Evolutionary conservation across 345 rosid genomes (phyloP).

Genomic region (Gossypium turneri): DNA sequence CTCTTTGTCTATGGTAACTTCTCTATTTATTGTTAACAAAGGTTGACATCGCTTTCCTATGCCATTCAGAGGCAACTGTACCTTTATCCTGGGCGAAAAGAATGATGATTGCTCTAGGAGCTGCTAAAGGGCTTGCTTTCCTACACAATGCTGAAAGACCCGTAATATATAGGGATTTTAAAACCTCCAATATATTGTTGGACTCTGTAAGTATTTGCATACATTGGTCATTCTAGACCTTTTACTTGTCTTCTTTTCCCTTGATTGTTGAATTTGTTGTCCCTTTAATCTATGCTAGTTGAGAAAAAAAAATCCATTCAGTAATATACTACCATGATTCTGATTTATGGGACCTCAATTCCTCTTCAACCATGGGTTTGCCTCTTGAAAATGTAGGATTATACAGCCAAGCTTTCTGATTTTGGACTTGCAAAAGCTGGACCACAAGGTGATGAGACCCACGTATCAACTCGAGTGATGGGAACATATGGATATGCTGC

Average conservation of each 20-base stretch:
- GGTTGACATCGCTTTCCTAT: constrained; percentile 27
- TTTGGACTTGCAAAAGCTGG: constrained; percentile 99
- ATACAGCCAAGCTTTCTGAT: constrained; percentile 93
- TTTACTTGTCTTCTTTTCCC: constrained; percentile 10
- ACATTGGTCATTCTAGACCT: background rate
- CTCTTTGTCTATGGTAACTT: constrained; percentile 1
- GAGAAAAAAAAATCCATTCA: constrained; percentile 19
- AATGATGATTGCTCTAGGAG: constrained; percentile 98
- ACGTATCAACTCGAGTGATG: constrained; percentile 94
- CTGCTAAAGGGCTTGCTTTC: constrained; percentile 96
- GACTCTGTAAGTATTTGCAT: constrained; percentile 61
- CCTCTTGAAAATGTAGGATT: constrained; percentile 53
- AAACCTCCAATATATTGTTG: constrained; percentile 89
- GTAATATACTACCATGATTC: constrained; percentile 83
- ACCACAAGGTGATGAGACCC: constrained; percentile 96
- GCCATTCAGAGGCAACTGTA: constrained; percentile 66
- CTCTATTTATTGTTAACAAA: constrained; percentile 18
- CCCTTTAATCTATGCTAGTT: constrained; percentile 15
- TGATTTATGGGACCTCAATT: constrained; percentile 32
- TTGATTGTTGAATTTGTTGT: constrained; percentile 1
- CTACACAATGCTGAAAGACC: constrained; percentile 97
- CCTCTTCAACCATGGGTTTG: constrained; percentile 18
- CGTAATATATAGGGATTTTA: constrained; percentile 90
- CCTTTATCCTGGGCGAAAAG: constrained; percentile 80
- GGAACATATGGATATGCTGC: constrained; percentile 99